A percentile compares a stretch with the other conserved stretches of the same genome.
phyloP scores from a whole-genome alignment of 2,329 filamentous ascomycete species.

The Botrytis paeoniae region DNA sequence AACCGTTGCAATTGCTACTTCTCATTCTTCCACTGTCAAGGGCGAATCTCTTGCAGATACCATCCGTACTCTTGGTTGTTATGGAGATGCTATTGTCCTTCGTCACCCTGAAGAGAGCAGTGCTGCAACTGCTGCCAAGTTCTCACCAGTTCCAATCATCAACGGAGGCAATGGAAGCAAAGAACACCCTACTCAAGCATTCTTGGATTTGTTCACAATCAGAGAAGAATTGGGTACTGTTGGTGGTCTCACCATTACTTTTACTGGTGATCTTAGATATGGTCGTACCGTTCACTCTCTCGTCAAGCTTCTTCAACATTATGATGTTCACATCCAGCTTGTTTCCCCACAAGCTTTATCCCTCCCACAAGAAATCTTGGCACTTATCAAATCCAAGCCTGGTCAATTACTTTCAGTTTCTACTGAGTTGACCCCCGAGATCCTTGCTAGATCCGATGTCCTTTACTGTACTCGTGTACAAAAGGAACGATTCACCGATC shows the following conservation, averaged over 20 bases:
- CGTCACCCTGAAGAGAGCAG: conserved; percentile 84
- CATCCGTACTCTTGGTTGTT: conserved; percentile 88
- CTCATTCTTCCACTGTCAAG: conserved; percentile 86
- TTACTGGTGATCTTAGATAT: conserved; percentile 88
- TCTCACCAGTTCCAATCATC: conserved; percentile 86
- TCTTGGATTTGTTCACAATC: conserved; percentile 97
- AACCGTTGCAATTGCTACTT: conserved; percentile 76
- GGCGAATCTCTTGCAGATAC: conserved; percentile 93
- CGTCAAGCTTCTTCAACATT: conserved; percentile 89
- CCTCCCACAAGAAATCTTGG: conserved; percentile 71
- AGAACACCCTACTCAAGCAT: conserved; percentile 96
- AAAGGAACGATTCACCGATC: conserved; percentile 87
- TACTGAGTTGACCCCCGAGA: conserved; percentile 77
- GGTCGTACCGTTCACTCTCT: conserved; percentile 94
- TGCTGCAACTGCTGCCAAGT: conserved; percentile 79
- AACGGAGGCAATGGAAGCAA: conserved; percentile 95
- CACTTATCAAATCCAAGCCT: conserved; percentile 63
- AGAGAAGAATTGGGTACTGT: conserved; percentile 96
- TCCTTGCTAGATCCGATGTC: conserved; percentile 82
- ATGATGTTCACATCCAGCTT: conserved; percentile 90
- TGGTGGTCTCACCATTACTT: conserved; percentile 92
- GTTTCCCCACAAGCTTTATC: conserved; percentile 77
- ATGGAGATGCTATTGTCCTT: conserved; percentile 92
- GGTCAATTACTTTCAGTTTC: conserved; percentile 77
- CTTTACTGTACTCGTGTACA: conserved; percentile 97